Evolutionary conservation across 148 eudicot species (phyloP), one percentile per base, ranked within the genome.

Genomic region (Bassia scoparia): DNA sequence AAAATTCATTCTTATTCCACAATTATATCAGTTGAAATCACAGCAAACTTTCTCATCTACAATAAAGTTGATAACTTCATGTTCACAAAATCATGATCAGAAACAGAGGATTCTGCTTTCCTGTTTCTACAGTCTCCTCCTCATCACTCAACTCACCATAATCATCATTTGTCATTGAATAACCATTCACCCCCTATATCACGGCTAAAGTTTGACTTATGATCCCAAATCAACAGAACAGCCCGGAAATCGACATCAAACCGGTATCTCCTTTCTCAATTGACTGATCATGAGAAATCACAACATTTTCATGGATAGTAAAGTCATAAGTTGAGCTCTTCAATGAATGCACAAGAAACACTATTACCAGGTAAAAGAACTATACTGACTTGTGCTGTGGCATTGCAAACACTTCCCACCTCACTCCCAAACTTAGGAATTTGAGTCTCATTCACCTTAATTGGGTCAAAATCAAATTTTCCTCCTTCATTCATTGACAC

Each of bases 301-400:
- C 70, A 75, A 77, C 85, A 79, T 87, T 61, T 67, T 91, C 96
- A 54, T 91, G 82, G 60, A 88, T 85, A 50, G 77, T 67, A 76
- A 87, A 88, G 68, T 87, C 60, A 63, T 68, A 52, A 67, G 58
- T 81, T 86, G 76, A 60, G 87, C 64, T 86, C 78, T 75, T 84
- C 88, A 38, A 88, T 43, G 76, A 73, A 84, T 34, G 84, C 88
- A 79, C 83, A n/a, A n/a, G n/a, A 76, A 11, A 84, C 70, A 85
- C 86, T 80, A 76, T 86, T 71, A 4, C 82, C 81, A 34, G 78
- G n/a, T n/a, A 61, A 53, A 61, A 23, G 61, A 83, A 76, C 71
- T 89, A 69, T 77, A 89, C 83, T 86, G 89, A 77, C 83, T 84
- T 18, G 89, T 79, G 18, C 56, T n/a, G n/a, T 79, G 18, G 78